These are phyloP conservation scores for Beauveria rudraprayagi DNA, from an alignment of 2,329 filamentous ascomycete genomes.

Conservation along the genomic window DNA sequence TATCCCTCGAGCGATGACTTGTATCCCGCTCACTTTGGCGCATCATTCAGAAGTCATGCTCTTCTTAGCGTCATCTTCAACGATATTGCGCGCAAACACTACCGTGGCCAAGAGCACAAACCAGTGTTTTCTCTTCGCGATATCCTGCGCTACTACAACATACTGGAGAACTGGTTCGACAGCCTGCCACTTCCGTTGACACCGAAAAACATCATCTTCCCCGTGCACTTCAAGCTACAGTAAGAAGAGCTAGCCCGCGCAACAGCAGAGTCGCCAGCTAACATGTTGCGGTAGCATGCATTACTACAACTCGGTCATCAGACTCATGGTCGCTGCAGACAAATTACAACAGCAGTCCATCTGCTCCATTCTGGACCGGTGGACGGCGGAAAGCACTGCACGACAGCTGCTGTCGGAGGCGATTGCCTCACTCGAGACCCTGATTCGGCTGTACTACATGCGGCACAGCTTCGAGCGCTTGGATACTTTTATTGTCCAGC, in stretches of 20 bases:
- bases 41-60: conserved; percentile 21
- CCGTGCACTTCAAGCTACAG: neutral
- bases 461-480: conserved; percentile 16
- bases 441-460: conserved; percentile 15
- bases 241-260: neutral
- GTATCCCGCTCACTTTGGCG: conserved; percentile 19
- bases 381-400: neutral
- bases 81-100: conserved; percentile 15
- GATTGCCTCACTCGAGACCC: neutral
- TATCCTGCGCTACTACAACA: conserved; percentile 11
- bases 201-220: neutral
- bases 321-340: neutral
- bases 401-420: neutral
- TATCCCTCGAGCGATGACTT: conserved; percentile 23
- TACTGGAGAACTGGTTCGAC: conserved; percentile 22
- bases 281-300: neutral
- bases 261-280: neutral
- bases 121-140: conserved; percentile 17
- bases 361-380: neutral
- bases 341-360: neutral
- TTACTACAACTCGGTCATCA: neutral
- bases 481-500: neutral
- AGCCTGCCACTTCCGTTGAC: conserved; percentile 14
- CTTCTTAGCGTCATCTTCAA: conserved; percentile 28
- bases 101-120: conserved; percentile 12